Conservation (phyloP, 73 alveolate genomes). For the Symbiodinium natans region DNA sequence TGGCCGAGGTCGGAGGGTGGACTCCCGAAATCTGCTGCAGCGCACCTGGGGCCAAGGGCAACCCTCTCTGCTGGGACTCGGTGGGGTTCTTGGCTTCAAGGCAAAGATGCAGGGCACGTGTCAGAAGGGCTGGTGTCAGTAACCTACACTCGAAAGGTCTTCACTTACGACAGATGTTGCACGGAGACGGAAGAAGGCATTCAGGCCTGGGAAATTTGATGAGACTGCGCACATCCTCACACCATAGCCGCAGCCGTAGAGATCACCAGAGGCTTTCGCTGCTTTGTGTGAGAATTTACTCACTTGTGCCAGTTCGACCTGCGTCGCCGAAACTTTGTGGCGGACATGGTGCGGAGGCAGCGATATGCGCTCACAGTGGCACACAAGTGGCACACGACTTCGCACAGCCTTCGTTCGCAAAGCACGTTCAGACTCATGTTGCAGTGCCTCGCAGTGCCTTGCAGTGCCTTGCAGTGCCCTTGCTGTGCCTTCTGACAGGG, state of each 20-base stretch:
- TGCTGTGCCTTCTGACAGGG: background rate
- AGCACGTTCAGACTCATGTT: too few species aligned
- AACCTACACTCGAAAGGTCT: conserved; percentile 46
- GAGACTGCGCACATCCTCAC: background rate
- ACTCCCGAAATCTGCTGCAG: conserved; percentile 92
- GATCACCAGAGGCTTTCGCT: too few species aligned
- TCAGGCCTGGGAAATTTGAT: background rate
- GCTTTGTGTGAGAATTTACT: too few species aligned
- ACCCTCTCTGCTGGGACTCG: conserved; percentile 86
- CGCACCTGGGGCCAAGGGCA: conserved; percentile 91
- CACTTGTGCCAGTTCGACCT: conserved; percentile 68
- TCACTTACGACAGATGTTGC: conserved; percentile 81
- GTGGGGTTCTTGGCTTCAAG: background rate
- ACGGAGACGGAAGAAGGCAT: conserved; percentile 88
- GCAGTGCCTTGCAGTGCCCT: too few species aligned
- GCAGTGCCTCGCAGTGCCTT: too few species aligned
- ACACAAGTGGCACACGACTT: too few species aligned
- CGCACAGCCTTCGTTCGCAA: too few species aligned
- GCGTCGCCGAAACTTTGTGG: conserved; percentile 88
- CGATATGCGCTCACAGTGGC: too few species aligned
- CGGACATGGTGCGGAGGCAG: conserved; percentile 86
- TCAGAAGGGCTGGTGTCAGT: too few species aligned
- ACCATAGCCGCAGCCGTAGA: background rate
- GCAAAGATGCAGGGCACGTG: background rate
- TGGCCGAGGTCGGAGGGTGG: conserved; percentile 75